Evolutionary conservation across 2,329 filamentous ascomycete genomes (phyloP).

Genomic region (Diaporthe sp.): DNA sequence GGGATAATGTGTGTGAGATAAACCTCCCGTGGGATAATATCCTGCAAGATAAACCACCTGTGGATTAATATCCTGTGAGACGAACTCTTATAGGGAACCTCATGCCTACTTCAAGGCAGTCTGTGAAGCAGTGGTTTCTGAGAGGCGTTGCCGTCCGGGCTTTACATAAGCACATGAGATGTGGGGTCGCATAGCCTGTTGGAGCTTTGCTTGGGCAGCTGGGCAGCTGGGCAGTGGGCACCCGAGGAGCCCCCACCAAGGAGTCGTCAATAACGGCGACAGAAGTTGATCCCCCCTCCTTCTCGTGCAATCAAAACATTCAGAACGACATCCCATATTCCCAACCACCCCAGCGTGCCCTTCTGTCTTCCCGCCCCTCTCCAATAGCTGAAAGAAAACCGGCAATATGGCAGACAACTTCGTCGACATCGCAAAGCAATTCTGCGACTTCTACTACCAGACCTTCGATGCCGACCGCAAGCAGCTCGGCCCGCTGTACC

Average conservation of each 20-base stretch:
- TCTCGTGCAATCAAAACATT: background rate
- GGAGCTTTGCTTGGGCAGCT: too few relatives aligned
- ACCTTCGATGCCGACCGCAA: conserved; percentile 73
- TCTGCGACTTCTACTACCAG: conserved; percentile 67
- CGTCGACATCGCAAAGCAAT: conserved; percentile 36
- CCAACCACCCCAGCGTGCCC: background rate
- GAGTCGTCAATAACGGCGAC: too few relatives aligned
- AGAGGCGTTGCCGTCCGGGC: too few relatives aligned
- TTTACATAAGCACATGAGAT: conserved; percentile 3
- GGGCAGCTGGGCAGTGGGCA: too few relatives aligned
- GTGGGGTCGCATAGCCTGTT: too few relatives aligned
- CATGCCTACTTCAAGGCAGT: background rate
- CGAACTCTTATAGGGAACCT: too few relatives aligned
- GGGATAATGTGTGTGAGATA: too few relatives aligned
- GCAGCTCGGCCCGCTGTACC: conserved; percentile 71
- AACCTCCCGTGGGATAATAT: too few relatives aligned
- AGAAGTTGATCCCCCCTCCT: background rate
- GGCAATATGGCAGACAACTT: conserved; percentile 37
- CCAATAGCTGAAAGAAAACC: background rate
- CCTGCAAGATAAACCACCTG: too few relatives aligned
- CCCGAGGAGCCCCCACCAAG: conserved; percentile 15
- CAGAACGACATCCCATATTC: background rate
- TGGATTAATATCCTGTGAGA: too few relatives aligned
- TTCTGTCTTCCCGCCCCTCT: background rate
- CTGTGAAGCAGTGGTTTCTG: background rate